Base-by-base conservation (phyloP, 1,139 yeast species). In the Yamadazyma kanchanaburiensis region DNA sequence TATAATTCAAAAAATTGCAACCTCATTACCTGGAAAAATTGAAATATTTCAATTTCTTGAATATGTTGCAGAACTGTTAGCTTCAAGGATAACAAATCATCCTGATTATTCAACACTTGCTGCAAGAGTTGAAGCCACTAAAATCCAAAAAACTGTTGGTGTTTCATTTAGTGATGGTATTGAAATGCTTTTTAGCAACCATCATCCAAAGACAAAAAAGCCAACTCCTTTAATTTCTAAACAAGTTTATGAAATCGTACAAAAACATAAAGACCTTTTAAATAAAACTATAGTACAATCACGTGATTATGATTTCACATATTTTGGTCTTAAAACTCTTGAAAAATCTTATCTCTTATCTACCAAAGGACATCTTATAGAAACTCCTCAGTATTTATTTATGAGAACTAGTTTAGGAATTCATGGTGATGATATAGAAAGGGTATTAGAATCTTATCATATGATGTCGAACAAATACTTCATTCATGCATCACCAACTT, bases 401-500 rank as follows among this genome's bases (percentile, higher is more conserved):
- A 57, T 74, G 60, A 48, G 80, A 35, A 78, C 73, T 3, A 63
- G 78, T 2, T 47, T 74, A n/a, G 77, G 77, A 4, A 72, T 74
- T 14, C 78, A 74, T 43, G 61, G 58, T 15, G 46, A 45, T 11
- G 62, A 70, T 40, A 40, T 72, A 5, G 58, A 49, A 0, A 48
- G 53, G 4, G 76, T 65, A 3, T 39, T 62, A 4, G 76, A 73
- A 43, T 69, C 78, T 1, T 74, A 74, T 46, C 54, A 68, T 28
- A 45, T 70, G 39, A 73, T 74, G 78, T 71, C 78, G 1, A 53
- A 54, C 37, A 66, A 64, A 40, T 70, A 61, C 43, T 70, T 73
- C 46, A 70, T 72, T 25, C 79, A 73, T 47, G 78, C 77, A 3
- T 69, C 76, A 4, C 80, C 80, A 3, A 74, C 80, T 0, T 53